Percentiles rank a stretch among this genome's conserved stretches.
Conservation (phyloP, 345 rosid species). For the Sisymbrium irio region DNA sequence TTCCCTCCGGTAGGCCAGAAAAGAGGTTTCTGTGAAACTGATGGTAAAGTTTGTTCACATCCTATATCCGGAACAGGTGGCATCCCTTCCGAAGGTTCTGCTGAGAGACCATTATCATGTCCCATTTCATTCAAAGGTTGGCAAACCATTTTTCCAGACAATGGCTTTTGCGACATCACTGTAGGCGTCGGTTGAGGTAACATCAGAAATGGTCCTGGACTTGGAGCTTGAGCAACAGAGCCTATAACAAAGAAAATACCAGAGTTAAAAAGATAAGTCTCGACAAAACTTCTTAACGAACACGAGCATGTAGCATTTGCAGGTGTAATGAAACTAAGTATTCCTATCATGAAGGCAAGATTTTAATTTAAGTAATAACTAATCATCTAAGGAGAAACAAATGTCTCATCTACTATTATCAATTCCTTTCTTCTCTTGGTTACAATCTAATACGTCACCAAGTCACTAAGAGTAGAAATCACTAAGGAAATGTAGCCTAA, state of each 20-base stretch:
- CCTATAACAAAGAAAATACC: slow-evolving; percentile 23
- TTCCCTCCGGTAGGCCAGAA: slow-evolving; percentile 40
- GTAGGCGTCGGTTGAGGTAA: slow-evolving; percentile 30
- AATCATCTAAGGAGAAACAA: neutral
- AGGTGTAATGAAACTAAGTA: neutral
- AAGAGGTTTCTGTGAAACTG: slow-evolving; percentile 34
- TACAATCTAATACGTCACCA: slow-evolving; percentile 18
- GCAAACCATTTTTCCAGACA: slow-evolving; percentile 5
- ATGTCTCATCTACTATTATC: slow-evolving; percentile 1
- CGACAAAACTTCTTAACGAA: neutral
- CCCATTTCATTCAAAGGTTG: slow-evolving; percentile 22
- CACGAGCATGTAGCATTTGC: neutral
- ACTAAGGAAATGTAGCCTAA: neutral
- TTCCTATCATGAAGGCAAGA: neutral
- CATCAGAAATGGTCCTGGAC: slow-evolving; percentile 26
- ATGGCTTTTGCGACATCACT: slow-evolving; percentile 19
- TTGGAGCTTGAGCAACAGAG: slow-evolving; percentile 30
- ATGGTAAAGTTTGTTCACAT: slow-evolving; percentile 27
- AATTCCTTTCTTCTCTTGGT: slow-evolving; percentile 5
- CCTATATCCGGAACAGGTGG: slow-evolving; percentile 26
- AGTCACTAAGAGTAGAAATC: slow-evolving; percentile 9
- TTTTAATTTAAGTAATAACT: neutral
- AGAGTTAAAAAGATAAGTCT: neutral
- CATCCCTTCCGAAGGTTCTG: slow-evolving; percentile 26
- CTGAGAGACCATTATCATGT: slow-evolving; percentile 18